Conservation (phyloP, 1,139 yeast genomes). For the Geotrichum macrosporum region DNA sequence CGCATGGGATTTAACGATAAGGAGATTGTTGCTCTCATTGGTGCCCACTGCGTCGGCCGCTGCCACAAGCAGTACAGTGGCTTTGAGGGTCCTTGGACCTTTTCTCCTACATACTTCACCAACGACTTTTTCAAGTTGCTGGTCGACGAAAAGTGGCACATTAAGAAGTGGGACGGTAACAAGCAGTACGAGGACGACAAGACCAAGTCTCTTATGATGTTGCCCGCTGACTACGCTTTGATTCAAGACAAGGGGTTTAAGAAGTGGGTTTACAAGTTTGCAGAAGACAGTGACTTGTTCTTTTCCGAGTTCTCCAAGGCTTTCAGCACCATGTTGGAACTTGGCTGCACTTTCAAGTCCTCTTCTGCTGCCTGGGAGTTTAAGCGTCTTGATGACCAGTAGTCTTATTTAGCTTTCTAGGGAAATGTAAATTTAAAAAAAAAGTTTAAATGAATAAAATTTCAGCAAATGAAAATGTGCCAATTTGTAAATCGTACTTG, state of each 20-base stretch:
- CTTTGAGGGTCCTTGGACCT: slow-evolving; percentile 94
- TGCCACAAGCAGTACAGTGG: slow-evolving; percentile 63
- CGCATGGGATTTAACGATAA: slow-evolving; percentile 77
- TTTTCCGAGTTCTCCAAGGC: slow-evolving; percentile 69
- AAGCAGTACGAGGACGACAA: slow-evolving; percentile 71
- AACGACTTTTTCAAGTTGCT: slow-evolving; percentile 58
- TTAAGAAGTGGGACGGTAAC: slow-evolving; percentile 71
- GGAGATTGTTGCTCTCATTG: slow-evolving; percentile 81
- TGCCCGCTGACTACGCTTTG: slow-evolving; percentile 78
- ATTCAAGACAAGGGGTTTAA: slow-evolving; percentile 61
- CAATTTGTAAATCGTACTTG: no score
- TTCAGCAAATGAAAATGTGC: neutral
- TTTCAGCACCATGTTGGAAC: slow-evolving; percentile 64
- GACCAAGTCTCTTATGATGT: slow-evolving; percentile 79
- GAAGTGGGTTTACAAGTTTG: slow-evolving; percentile 65
- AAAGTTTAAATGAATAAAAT: neutral
- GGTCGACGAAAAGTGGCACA: slow-evolving; percentile 67
- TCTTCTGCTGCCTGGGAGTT: slow-evolving; percentile 46
- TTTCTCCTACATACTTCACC: slow-evolving; percentile 69
- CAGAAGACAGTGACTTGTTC: slow-evolving; percentile 63
- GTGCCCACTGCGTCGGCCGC: slow-evolving; percentile 82
- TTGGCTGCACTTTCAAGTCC: slow-evolving; percentile 59
- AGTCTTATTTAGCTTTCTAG: neutral
- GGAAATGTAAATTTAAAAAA: neutral
- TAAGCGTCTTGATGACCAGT: slow-evolving; percentile 47